These are phyloP conservation scores for Cyberlindnera samutprakarnensis DNA, from an alignment of 805 yeast genomes.

Conservation along the genomic window DNA sequence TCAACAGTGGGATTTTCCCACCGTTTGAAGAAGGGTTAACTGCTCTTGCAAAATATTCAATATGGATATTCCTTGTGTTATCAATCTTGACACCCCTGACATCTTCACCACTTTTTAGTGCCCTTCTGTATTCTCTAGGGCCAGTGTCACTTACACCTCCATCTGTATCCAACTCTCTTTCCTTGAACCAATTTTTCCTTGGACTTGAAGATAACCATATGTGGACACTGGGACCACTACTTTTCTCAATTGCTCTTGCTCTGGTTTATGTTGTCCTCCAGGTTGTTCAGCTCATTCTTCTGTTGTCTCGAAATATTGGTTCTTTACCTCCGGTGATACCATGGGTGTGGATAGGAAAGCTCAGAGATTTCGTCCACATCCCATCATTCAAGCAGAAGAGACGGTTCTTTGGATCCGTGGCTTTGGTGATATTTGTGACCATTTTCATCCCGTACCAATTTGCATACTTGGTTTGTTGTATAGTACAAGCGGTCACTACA, in stretches of 20 bases:
- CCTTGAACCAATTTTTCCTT: conserved; percentile 51
- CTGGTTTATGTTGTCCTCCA: conserved; percentile 32
- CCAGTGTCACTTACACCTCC: conserved; percentile 45
- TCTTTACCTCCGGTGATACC: conserved; percentile 1
- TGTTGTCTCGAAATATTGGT: no score
- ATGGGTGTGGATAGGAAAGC: no score
- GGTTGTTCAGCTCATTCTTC: conserved; percentile 2
- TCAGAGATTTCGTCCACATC: background rate
- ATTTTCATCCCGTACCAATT: conserved; percentile 77
- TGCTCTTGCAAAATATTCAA: conserved; percentile 25
- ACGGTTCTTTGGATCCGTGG: conserved; percentile 9
- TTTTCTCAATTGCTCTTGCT: conserved; percentile 38
- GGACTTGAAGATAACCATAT: conserved; percentile 55
- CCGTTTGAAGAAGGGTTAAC: conserved; percentile 40
- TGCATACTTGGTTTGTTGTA: conserved; percentile 53
- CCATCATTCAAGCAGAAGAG: conserved; percentile 8
- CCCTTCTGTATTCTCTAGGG: conserved; percentile 37
- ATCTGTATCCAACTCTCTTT: conserved; percentile 34
- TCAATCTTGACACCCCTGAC: conserved; percentile 33
- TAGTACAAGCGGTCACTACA: conserved; percentile 51
- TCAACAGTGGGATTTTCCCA: conserved; percentile 31
- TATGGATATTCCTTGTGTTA: conserved; percentile 20
- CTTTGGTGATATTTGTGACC: conserved; percentile 40
- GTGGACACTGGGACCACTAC: conserved; percentile 53
- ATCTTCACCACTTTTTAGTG: conserved; percentile 28